Conservation (phyloP, 805 yeast genomes). For the Scheffersomyces ergatensis region DNA sequence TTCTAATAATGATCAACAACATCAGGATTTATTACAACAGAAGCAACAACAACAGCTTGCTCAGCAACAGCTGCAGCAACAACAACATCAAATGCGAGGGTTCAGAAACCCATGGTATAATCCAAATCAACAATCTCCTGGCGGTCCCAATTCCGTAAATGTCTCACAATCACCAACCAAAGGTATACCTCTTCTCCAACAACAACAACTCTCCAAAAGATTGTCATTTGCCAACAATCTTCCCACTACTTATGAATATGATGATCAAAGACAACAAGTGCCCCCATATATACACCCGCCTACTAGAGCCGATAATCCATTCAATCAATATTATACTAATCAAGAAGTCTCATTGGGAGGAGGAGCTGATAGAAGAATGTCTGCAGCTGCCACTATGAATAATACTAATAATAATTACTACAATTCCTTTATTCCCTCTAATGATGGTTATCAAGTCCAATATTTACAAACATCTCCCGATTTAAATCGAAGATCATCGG, state of each 20-base stretch:
- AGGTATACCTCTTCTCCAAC: constrained; percentile 25
- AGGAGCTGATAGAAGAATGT: constrained; percentile 33
- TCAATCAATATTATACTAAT: constrained; percentile 38
- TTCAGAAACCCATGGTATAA: constrained; percentile 46
- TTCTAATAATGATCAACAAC: constrained; percentile 4
- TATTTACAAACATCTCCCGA: constrained; percentile 1
- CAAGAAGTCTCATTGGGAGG: constrained; percentile 32
- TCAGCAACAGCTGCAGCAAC: constrained; percentile 8
- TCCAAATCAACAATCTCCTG: constrained; percentile 13
- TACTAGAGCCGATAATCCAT: constrained; percentile 44
- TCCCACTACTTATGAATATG: constrained; percentile 51
- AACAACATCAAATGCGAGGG: constrained; percentile 20
- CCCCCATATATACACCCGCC: constrained; percentile 41
- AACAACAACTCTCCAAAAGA: constrained; percentile 19
- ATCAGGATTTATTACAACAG: constrained; percentile 7
- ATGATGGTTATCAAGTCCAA: constrained; percentile 2
- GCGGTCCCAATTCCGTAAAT: constrained; percentile 4
- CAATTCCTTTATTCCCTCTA: constrained; percentile 1
- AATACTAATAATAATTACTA: constrained; percentile 22
- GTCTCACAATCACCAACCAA: constrained; percentile 27
- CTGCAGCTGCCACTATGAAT: constrained; percentile 27
- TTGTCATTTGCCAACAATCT: constrained; percentile 43
- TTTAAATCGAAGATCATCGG: constrained; percentile 18
- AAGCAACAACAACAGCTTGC: constrained; percentile 9
- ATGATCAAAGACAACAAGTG: constrained; percentile 17